phyloP scores from a whole-genome alignment of 2,329 filamentous ascomycete genomes.

The Geosmithia putterillii region DNA sequence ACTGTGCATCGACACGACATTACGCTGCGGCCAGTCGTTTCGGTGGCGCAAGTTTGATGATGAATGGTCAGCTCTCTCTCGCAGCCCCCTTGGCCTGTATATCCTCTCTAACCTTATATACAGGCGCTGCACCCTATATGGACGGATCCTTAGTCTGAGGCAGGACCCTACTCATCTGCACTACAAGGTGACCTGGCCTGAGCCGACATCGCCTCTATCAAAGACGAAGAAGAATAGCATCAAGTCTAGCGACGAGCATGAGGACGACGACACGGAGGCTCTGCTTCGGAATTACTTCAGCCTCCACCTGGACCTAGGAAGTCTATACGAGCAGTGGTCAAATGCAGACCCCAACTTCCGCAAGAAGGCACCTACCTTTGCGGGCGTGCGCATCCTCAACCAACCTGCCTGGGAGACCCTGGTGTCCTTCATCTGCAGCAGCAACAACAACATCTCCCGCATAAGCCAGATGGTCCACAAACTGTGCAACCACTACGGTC shows the following conservation, averaged over 20 bases:
- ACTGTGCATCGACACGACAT: constrained; percentile 85
- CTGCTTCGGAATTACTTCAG: constrained; percentile 82
- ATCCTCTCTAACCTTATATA: background rate
- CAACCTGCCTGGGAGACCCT: constrained; percentile 96
- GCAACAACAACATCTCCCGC: constrained; percentile 93
- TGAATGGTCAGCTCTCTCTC: constrained; percentile 68
- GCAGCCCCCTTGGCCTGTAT: background rate
- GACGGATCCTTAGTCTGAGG: constrained; percentile 71
- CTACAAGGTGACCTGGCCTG: constrained; percentile 60
- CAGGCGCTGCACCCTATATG: constrained; percentile 73
- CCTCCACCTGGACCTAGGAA: constrained; percentile 60
- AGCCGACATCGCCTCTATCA: constrained; percentile 6
- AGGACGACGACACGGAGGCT: constrained; percentile 62
- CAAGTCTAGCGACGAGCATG: constrained; percentile 13
- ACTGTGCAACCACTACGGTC: constrained; percentile 75
- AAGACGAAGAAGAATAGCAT: no score
- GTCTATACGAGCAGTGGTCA: constrained; percentile 82
- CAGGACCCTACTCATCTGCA: constrained; percentile 72
- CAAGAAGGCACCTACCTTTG: constrained; percentile 74
- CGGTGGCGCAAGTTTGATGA: constrained; percentile 80
- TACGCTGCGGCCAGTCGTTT: constrained; percentile 93
- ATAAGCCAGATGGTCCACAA: constrained; percentile 97
- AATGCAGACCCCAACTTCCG: constrained; percentile 76
- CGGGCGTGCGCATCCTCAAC: constrained; percentile 80
- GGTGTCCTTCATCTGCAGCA: constrained; percentile 93